These are phyloP conservation scores for Notholithocarpus densiflorus DNA, from an alignment of 306 rosid species.

Conservation along the genomic window DNA sequence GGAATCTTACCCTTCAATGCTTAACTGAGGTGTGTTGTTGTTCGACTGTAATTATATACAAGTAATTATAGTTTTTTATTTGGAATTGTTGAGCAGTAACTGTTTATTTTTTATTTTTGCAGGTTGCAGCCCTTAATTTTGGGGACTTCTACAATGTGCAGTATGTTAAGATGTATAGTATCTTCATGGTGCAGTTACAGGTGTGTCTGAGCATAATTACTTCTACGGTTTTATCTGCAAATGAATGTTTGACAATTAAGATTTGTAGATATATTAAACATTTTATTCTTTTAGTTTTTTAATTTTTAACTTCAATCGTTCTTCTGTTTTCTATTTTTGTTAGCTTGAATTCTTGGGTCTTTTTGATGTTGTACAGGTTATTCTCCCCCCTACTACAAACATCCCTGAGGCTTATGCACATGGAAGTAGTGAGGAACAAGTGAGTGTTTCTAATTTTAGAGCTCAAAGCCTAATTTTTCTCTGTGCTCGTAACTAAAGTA, in stretches of 20 bases:
- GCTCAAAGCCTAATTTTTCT: background rate
- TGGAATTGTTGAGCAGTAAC: background rate
- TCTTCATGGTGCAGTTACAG: slow-evolving; percentile 93
- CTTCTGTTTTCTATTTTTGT: background rate
- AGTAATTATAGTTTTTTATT: background rate
- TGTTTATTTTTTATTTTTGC: slow-evolving; percentile 22
- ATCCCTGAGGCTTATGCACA: slow-evolving; percentile 85
- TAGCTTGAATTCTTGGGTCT: slow-evolving; percentile 12
- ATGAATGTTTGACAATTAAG: background rate
- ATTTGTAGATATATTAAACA: background rate
- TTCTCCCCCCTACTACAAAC: slow-evolving; percentile 78
- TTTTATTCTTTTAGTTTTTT: background rate
- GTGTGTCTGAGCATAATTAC: slow-evolving; percentile 34
- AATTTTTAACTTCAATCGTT: background rate
- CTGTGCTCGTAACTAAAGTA: slow-evolving; percentile 8
- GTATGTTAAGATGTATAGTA: slow-evolving; percentile 81
- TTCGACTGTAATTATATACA: background rate
- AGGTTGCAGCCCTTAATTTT: slow-evolving; percentile 89
- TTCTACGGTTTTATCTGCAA: background rate
- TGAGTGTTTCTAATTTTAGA: slow-evolving; percentile 14
- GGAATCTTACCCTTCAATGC: slow-evolving; percentile 89
- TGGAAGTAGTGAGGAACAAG: slow-evolving; percentile 92
- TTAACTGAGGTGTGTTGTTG: slow-evolving; percentile 67
- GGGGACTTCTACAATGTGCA: slow-evolving; percentile 77
- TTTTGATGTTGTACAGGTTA: slow-evolving; percentile 36